These are phyloP conservation scores for Sedum album DNA, from an alignment of 164 flowering plant species.

Conservation along the genomic window DNA sequence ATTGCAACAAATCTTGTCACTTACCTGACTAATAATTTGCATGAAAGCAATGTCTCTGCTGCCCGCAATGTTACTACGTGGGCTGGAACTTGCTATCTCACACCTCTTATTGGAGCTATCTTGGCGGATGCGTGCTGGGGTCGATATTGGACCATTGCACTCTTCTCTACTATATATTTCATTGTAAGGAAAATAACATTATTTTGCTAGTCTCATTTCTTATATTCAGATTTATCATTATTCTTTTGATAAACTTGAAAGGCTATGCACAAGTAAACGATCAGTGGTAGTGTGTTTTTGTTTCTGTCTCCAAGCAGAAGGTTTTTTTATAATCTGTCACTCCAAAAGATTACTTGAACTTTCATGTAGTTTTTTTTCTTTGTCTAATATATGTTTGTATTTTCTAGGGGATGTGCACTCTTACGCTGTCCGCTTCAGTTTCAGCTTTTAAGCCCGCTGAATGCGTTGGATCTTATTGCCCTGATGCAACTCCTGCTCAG, in stretches of 20 bases:
- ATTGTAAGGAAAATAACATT: conserved; percentile 33
- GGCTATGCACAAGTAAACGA: neutral
- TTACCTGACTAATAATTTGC: conserved; percentile 60
- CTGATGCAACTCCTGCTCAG: conserved; percentile 59
- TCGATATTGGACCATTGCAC: conserved; percentile 88
- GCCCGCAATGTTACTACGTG: conserved; percentile 86
- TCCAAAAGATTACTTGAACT: too few relatives aligned
- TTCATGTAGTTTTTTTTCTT: neutral
- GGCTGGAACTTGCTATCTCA: conserved; percentile 79
- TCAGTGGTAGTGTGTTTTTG: neutral
- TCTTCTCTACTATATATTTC: conserved; percentile 69
- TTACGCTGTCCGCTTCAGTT: conserved; percentile 77
- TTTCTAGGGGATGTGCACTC: conserved; percentile 64
- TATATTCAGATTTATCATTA: neutral
- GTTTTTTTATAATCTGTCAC: neutral
- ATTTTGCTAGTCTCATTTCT: neutral
- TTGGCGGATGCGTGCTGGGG: conserved; percentile 92
- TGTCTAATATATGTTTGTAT: neutral
- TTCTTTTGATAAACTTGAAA: neutral
- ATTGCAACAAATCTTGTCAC: conserved; percentile 79
- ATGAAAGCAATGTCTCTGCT: conserved; percentile 73
- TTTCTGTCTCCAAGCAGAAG: neutral
- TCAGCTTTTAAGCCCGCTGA: conserved; percentile 55
- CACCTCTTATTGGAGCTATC: conserved; percentile 84
- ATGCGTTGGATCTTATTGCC: conserved; percentile 54